Evolutionary conservation across 78 protist species (phyloP).

Genomic region (Bigelowiella natans): DNA sequence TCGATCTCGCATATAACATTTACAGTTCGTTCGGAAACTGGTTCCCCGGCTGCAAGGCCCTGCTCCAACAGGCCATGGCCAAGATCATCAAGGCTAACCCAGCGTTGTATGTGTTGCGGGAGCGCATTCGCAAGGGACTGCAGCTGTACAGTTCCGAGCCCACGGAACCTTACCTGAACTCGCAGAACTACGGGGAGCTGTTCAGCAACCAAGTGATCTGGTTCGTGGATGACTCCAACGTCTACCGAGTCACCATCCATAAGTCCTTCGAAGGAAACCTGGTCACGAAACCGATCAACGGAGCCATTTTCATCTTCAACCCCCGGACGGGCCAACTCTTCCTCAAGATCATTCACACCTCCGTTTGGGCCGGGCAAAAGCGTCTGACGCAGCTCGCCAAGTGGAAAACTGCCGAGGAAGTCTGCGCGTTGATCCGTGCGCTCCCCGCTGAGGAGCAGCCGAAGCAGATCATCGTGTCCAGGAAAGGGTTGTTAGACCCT

Average conservation of each 20-base stretch:
- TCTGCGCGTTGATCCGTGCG: constrained; percentile 95
- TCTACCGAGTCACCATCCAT: constrained; percentile 97
- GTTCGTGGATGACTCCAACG: constrained; percentile 98
- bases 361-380: constrained; percentile 99
- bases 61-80: constrained; percentile 87
- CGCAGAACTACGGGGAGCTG: constrained; percentile 93
- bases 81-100: constrained; percentile 93
- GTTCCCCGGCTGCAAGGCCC: constrained; percentile 89
- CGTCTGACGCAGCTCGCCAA: constrained; percentile 97
- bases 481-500: constrained; percentile 94
- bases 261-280: constrained; percentile 87
- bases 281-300: constrained; percentile 95
- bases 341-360: constrained; percentile 96
- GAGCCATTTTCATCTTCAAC: constrained; percentile 98
- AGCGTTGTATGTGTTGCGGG: constrained; percentile 91
- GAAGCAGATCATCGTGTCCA: constrained; percentile 95
- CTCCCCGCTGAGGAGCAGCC: constrained; percentile 98
- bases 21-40: constrained; percentile 89
- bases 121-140: constrained; percentile 95
- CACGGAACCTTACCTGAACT: constrained; percentile 59
- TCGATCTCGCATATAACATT: constrained; percentile 97
- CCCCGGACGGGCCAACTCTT: constrained; percentile 98
- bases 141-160: constrained; percentile 89
- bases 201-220: constrained; percentile 85
- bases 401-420: constrained; percentile 88